Percentiles rank a stretch among this genome's conserved stretches.
Conservation (phyloP, 331 rosid genomes). For the Phaseolus coccineus region DNA sequence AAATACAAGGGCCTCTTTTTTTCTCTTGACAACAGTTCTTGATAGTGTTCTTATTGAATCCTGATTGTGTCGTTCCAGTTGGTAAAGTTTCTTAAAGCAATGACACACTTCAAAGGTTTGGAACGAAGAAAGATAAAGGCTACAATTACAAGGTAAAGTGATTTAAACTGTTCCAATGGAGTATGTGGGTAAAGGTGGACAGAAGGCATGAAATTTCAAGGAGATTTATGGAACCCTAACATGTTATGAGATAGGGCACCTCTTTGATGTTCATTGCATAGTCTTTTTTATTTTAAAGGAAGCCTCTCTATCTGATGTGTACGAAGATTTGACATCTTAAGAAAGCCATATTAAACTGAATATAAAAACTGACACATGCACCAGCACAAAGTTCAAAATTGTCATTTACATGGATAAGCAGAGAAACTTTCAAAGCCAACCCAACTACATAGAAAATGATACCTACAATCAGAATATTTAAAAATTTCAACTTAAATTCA, state of each 20-base stretch:
- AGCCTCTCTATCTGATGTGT: slow-evolving; percentile 29
- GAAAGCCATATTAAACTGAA: not conserved
- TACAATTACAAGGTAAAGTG: not conserved
- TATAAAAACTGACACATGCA: not conserved
- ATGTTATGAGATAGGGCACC: not conserved
- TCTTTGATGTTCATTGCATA: not conserved
- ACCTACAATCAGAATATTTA: slow-evolving; percentile 24
- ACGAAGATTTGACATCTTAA: slow-evolving; percentile 21
- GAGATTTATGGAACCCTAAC: slow-evolving; percentile 1
- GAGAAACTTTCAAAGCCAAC: slow-evolving; percentile 38
- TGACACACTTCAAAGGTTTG: not conserved
- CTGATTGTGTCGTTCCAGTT: not conserved
- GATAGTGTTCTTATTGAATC: not conserved
- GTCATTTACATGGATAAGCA: not conserved
- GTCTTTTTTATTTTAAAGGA: slow-evolving; percentile 22
- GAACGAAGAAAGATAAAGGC: not conserved
- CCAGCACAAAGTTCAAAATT: not conserved
- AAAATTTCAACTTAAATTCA: slow-evolving; percentile 1
- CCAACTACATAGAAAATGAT: slow-evolving; percentile 21
- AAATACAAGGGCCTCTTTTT: not conserved
- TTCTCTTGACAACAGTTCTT: not conserved
- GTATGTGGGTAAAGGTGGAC: slow-evolving; percentile 5
- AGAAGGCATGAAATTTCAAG: not conserved
- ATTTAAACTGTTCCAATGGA: not conserved
- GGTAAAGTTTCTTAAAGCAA: slow-evolving; percentile 1